phyloP scores from a whole-genome alignment of 1,284 basidiomycete species.

The Ganoderma leucocontextum region DNA sequence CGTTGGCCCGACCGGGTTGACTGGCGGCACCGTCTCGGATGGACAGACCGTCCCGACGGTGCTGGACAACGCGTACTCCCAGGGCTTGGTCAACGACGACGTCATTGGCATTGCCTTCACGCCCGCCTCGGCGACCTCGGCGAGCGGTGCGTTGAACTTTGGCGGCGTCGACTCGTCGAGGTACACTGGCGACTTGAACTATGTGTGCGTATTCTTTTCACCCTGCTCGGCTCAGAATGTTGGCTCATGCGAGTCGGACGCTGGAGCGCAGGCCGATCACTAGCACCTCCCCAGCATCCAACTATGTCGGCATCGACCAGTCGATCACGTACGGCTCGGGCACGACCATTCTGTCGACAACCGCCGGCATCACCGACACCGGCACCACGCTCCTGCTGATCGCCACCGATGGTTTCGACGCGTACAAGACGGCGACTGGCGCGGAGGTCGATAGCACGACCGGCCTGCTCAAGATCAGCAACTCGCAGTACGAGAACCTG shows the following conservation, averaged over 20 bases:
- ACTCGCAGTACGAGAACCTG: constrained; percentile 8
- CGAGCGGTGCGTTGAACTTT: constrained; percentile 42
- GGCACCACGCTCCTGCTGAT: constrained; percentile 46
- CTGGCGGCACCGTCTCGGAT: constrained; percentile 33
- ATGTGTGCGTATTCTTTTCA: constrained; percentile 48
- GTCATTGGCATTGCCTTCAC: constrained; percentile 14
- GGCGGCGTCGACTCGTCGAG: constrained; percentile 57
- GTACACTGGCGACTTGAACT: constrained; percentile 56
- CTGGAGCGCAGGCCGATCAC: constrained; percentile 47
- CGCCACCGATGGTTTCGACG: constrained; percentile 35
- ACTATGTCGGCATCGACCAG: constrained; percentile 38
- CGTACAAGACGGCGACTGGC: constrained; percentile 34
- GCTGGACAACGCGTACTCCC: constrained; percentile 55
- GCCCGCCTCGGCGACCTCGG: constrained; percentile 4
- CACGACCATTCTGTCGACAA: constrained; percentile 29
- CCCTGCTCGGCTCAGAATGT: not conserved
- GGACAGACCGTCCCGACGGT: constrained; percentile 28
- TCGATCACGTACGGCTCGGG: constrained; percentile 33
- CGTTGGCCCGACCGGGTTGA: constrained; percentile 58
- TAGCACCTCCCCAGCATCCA: constrained; percentile 45
- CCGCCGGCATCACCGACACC: constrained; percentile 40
- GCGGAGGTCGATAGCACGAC: constrained; percentile 28
- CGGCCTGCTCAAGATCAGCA: constrained; percentile 36
- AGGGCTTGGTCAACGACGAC: constrained; percentile 28
- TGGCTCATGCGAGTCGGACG: constrained; percentile 33